Evolutionary conservation across 2,329 filamentous ascomycete genomes (phyloP).

Genomic region (Phyllosticta citriasiana): DNA sequence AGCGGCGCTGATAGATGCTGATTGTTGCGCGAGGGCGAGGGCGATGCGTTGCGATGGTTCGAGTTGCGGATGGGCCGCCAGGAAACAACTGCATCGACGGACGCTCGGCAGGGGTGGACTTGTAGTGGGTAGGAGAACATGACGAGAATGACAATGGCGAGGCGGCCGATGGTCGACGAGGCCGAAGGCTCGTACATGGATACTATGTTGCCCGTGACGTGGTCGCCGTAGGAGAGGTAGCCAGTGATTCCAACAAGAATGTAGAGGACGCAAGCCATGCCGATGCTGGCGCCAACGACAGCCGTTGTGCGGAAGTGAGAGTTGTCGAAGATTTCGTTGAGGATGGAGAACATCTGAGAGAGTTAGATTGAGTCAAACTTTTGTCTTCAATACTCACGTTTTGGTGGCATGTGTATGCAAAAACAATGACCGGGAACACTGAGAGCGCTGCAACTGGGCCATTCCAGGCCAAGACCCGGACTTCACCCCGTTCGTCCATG

Average conservation of each 20-base stretch:
- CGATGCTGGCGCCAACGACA: conserved; percentile 76
- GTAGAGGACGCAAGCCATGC: conserved; percentile 78
- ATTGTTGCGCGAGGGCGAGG: conserved; percentile 37
- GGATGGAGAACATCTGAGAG: conserved; percentile 86
- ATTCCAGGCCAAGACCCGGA: conserved; percentile 69
- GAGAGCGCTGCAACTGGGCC: conserved; percentile 70
- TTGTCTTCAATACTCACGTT: conserved; percentile 54
- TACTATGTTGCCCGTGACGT: conserved; percentile 84
- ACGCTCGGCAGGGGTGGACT: conserved; percentile 92
- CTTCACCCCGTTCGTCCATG: conserved; percentile 59
- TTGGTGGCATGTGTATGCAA: conserved; percentile 99
- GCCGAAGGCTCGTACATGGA: conserved; percentile 69
- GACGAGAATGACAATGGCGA: conserved; percentile 90
- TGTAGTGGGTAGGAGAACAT: conserved; percentile 95
- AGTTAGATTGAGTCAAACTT: conserved; percentile 9
- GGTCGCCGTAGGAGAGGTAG: conserved; percentile 89
- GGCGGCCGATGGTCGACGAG: conserved; percentile 83
- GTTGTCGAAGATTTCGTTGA: conserved; percentile 88
- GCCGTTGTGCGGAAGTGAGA: conserved; percentile 66
- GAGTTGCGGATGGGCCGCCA: conserved; percentile 56
- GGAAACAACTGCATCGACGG: conserved; percentile 82
- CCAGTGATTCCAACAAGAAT: conserved; percentile 88
- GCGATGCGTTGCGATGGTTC: conserved; percentile 19
- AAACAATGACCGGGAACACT: conserved; percentile 88
- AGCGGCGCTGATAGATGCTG: conserved; percentile 18